Percentiles rank a stretch among this genome's conserved stretches.
phyloP scores from a whole-genome alignment of 495 filamentous ascomycete species.

The Stereocaulon alpinum region DNA sequence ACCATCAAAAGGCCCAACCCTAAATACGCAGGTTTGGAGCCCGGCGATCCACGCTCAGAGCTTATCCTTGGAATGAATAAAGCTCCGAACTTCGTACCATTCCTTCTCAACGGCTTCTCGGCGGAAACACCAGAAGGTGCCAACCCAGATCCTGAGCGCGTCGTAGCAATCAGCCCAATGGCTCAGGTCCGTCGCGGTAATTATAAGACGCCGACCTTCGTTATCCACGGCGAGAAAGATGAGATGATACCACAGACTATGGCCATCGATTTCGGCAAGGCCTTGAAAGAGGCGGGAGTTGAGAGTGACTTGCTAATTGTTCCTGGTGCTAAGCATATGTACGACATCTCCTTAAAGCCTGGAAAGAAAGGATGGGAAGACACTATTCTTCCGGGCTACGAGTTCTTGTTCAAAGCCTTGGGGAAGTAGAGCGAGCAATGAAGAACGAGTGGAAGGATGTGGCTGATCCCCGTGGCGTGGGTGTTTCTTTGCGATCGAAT shows the following conservation, averaged over 20 bases:
- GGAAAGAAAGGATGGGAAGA: not conserved
- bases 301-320: not conserved
- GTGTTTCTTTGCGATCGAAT: too few species aligned
- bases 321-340: constrained; percentile 1
- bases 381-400: not conserved
- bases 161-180: constrained; percentile 24
- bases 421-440: not conserved
- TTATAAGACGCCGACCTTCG: constrained; percentile 33
- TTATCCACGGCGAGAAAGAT: constrained; percentile 36
- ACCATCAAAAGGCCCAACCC: constrained; percentile 1
- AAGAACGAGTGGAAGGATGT: too few species aligned
- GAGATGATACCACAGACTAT: constrained; percentile 27
- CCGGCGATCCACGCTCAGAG: constrained; percentile 25
- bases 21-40: constrained; percentile 8
- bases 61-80: constrained; percentile 29
- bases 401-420: not conserved
- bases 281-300: not conserved
- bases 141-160: constrained; percentile 14
- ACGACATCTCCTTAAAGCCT: not conserved
- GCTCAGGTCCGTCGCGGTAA: constrained; percentile 27
- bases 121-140: not conserved
- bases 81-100: constrained; percentile 24
- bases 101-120: constrained; percentile 25
- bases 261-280: not conserved
- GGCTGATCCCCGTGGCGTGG: too few species aligned